Evolutionary conservation across 2,329 filamentous ascomycete species (phyloP).

Genomic region (Diaporthe citriasiana): DNA sequence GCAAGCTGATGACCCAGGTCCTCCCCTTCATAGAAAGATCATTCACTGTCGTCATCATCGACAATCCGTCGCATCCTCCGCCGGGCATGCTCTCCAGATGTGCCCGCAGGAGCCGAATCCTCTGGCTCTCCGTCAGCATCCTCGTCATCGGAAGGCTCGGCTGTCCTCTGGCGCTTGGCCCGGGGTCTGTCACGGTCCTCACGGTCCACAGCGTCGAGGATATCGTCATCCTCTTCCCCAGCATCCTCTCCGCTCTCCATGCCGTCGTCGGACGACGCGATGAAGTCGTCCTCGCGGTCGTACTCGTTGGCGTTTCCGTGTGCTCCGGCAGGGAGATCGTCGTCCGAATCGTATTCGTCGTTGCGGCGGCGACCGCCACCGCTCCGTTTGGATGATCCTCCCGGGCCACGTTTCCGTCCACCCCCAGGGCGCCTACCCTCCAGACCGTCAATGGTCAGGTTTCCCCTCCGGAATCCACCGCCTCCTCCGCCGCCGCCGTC

Average conservation of each 20-base stretch:
- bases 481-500: conserved; percentile 67
- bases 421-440: conserved; percentile 70
- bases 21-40: background rate
- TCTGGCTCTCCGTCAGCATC: conserved; percentile 70
- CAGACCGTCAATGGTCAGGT: conserved; percentile 75
- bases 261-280: conserved; percentile 79
- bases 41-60: conserved; percentile 72
- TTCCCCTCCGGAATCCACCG: conserved; percentile 64
- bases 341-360: conserved; percentile 82
- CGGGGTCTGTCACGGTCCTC: conserved; percentile 61
- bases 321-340: conserved; percentile 74
- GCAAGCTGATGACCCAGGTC: background rate
- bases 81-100: conserved; percentile 54
- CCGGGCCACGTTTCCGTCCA: conserved; percentile 67
- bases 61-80: conserved; percentile 69
- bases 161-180: conserved; percentile 66
- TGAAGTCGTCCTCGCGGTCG: conserved; percentile 84
- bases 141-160: conserved; percentile 62
- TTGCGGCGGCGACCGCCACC: conserved; percentile 62
- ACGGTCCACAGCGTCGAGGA: conserved; percentile 71
- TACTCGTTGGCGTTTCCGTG: conserved; percentile 78
- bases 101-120: conserved; percentile 56
- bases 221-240: conserved; percentile 73
- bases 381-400: conserved; percentile 51
- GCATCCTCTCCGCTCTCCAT: conserved; percentile 65